Base-by-base conservation (phyloP, 768 basidiomycete genomes). In the Pluteus cervinus region DNA sequence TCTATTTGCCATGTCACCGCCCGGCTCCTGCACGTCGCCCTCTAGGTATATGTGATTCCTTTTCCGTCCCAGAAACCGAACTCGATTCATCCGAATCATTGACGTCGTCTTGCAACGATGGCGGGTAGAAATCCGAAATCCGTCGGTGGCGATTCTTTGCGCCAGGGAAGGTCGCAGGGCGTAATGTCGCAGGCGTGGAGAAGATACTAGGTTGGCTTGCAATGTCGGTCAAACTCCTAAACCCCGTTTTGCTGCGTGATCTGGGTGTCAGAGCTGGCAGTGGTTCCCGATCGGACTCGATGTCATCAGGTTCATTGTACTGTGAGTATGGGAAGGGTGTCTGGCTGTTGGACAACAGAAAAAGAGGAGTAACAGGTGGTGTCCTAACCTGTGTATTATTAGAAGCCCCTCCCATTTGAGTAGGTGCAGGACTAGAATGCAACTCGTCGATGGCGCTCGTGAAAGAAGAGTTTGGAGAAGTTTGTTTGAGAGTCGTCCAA, bases 31-130 rank as follows among this genome's bases (percentile, higher is more conserved):
- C 83, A 41, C 66, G 61, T 39, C 76, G 66, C 8, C 63, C 63
- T 44, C 56, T 64, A 21, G 82, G 82, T 40, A 86, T 82, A 53
- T 84, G 82, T n/a, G 71, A 78, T 29, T 42, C 48, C 17, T 52
- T 47, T 29, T 53, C 51, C 26, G 46, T 56, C 26, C 61, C 70
- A 0, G 66, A 65, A 25, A 69, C 70, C 4, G 73, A 69, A 5
- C 67, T 68, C 12, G 64, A 66, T 5, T 67, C 61, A 17, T 54
- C 52, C 24, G n/a, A n/a, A n/a, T n/a, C n/a, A n/a, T n/a, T n/a
- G n/a, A n/a, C n/a, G n/a, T n/a, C n/a, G n/a, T n/a, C n/a, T n/a
- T n/a, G n/a, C n/a, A n/a, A n/a, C n/a, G n/a, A n/a, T n/a, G n/a
- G n/a, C n/a, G n/a, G n/a, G n/a, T n/a, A n/a, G n/a, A n/a, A n/a